Evolutionary conservation across 331 rosid species (phyloP).

Genomic region (Arachis monticola): DNA sequence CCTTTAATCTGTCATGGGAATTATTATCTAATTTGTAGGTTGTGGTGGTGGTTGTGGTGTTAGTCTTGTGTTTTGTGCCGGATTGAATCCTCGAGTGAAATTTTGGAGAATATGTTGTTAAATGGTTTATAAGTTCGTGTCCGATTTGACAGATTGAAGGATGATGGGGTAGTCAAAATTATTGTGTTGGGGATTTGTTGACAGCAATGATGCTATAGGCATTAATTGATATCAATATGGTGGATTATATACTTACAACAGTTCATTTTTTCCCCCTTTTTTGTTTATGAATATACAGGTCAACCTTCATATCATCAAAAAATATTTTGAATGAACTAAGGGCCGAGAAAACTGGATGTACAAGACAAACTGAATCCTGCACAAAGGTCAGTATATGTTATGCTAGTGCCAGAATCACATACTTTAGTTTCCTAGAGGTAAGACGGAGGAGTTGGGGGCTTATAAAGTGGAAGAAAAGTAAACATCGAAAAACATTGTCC

Average conservation of each 20-base stretch:
- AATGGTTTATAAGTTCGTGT: background rate
- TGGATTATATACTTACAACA: slow-evolving; percentile 16
- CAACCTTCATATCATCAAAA: slow-evolving; percentile 65
- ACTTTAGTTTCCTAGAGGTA: slow-evolving; percentile 7
- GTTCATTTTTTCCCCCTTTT: slow-evolving; percentile 14
- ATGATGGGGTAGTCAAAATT: background rate
- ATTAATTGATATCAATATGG: slow-evolving; percentile 24
- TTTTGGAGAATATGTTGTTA: background rate
- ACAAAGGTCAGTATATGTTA: slow-evolving; percentile 59
- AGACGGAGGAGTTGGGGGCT: background rate
- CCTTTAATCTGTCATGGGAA: background rate
- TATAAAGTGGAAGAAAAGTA: slow-evolving; percentile 1
- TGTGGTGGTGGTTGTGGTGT: background rate
- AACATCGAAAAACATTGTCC: background rate
- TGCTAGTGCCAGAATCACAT: slow-evolving; percentile 12
- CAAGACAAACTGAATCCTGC: slow-evolving; percentile 63
- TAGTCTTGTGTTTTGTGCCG: slow-evolving; percentile 13
- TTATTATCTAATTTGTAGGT: background rate
- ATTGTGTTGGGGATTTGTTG: background rate
- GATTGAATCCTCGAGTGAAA: slow-evolving; percentile 8
- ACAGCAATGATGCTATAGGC: background rate
- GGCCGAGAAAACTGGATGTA: slow-evolving; percentile 54
- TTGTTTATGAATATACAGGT: slow-evolving; percentile 51
- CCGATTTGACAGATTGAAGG: background rate
- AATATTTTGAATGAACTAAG: slow-evolving; percentile 58